These are phyloP conservation scores for Xylaria sp. DNA, from an alignment of 2,329 filamentous ascomycete genomes.

Conservation along the genomic window DNA sequence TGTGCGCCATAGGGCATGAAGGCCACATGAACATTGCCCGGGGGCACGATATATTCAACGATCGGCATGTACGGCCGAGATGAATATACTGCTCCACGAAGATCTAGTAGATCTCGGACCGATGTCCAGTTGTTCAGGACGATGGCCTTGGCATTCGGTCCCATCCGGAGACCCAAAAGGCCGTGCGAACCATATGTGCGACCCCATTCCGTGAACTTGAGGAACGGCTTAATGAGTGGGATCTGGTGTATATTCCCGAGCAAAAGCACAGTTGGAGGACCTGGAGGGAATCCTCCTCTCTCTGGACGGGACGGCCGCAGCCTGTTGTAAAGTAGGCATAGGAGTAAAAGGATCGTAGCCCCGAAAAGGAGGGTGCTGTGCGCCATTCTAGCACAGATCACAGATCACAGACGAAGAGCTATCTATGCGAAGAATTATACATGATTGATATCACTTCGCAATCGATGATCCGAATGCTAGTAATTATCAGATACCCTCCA, in stretches of 20 bases:
- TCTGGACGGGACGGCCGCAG: background rate
- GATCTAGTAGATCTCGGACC: slow-evolving; percentile 9
- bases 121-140: slow-evolving; percentile 37
- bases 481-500: background rate
- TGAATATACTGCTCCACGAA: slow-evolving; percentile 35
- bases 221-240: slow-evolving; percentile 30
- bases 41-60: slow-evolving; percentile 22
- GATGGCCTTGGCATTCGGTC: slow-evolving; percentile 30
- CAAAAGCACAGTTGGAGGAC: background rate
- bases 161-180: slow-evolving; percentile 35
- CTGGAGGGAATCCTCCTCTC: background rate
- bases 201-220: slow-evolving; percentile 35
- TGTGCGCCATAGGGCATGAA: slow-evolving; percentile 31
- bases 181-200: slow-evolving; percentile 33
- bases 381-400: background rate
- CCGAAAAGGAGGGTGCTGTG: background rate
- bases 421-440: background rate
- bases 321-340: background rate
- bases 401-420: too few relatives aligned
- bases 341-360: background rate
- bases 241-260: slow-evolving; percentile 16
- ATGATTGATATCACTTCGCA: background rate
- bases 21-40: background rate
- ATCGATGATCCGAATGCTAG: background rate
- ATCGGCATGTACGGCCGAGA: slow-evolving; percentile 31